Base-by-base conservation (phyloP, 306 rosid species). In the Vigna angularis region DNA sequence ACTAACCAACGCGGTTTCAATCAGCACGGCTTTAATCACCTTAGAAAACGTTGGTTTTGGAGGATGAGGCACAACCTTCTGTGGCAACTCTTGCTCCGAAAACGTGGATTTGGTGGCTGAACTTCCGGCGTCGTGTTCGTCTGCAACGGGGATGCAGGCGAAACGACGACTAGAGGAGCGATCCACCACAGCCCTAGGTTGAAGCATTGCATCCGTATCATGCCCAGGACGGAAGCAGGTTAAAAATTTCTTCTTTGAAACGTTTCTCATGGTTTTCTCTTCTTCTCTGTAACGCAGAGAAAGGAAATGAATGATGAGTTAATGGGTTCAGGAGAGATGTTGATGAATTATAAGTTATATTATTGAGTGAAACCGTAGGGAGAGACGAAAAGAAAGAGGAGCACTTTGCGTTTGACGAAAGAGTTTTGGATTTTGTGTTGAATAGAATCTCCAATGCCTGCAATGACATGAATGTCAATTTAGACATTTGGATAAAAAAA, bases 211-310 rank as follows among this genome's bases (percentile, higher is more conserved):
- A 62, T 62, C 68, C 3, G 36, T 32, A 62, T 62, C 47, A 16
- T 32, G 44, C 20, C 14, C 68, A 8, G 96, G 93, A 61, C 91
- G 95, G 70, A 89, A 91, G 77, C 98, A 94, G 47, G 83, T 87
- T 73, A 89, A 73, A 76, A 92, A 84, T 85, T 72, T 91, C 87
- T 79, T 91, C 55, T 80, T 86, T 20, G 93, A 84, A 71, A 13
- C 83, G 74, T 64, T 85, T 86, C 77, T 89, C 98, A 87, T 94
- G 57, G 40, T 59, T 59, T 57, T 57, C 36, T 40, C 3, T 32
- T 14, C 34, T 57, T 9, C 1, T 57, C 10, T 14, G 32, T 32
- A 59, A 38, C 47, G 22, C 5, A 13, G 5, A 28, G 66, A 26
- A 68, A 15, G 11, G 32, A 53, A 28, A 9, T 34, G 14, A 24